Percentiles rank a stretch among this genome's conserved stretches.
Conservation (phyloP, 441 rosid genomes). For the Pelargonium fulgidum region DNA sequence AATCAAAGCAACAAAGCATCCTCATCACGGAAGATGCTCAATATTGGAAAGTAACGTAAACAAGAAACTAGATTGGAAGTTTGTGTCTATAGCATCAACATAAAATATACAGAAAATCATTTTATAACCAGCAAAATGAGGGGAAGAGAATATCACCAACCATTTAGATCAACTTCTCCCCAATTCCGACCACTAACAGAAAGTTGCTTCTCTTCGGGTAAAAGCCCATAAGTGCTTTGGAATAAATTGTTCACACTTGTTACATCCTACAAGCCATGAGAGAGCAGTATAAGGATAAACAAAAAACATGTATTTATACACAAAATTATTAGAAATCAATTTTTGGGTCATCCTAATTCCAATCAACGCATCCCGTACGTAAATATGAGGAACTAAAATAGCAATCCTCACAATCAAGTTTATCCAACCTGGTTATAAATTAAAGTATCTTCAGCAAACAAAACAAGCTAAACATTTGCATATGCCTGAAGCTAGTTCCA, state of each 20-base stretch:
- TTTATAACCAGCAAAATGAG: background rate
- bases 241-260: conserved; percentile 61
- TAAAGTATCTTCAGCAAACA: background rate
- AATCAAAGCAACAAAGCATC: background rate
- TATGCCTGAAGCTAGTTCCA: background rate
- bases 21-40: background rate
- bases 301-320: background rate
- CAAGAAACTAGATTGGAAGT: background rate
- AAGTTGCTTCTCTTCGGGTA: conserved; percentile 84
- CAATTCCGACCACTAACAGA: conserved; percentile 89
- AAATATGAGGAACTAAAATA: no score
- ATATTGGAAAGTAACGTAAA: background rate
- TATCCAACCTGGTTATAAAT: background rate
- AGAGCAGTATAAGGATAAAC: conserved; percentile 4
- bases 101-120: background rate
- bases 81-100: background rate
- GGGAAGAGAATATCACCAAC: conserved; percentile 29
- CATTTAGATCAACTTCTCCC: conserved; percentile 92
- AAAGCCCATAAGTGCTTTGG: conserved; percentile 59
- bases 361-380: no score
- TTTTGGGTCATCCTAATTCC: no score
- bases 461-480: background rate
- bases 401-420: no score
- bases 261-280: conserved; percentile 52
- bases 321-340: background rate